Evolutionary conservation across 2,329 filamentous ascomycete genomes (phyloP), one percentile per base, ranked within the genome.

Genomic region (Epichloe bromicola): DNA sequence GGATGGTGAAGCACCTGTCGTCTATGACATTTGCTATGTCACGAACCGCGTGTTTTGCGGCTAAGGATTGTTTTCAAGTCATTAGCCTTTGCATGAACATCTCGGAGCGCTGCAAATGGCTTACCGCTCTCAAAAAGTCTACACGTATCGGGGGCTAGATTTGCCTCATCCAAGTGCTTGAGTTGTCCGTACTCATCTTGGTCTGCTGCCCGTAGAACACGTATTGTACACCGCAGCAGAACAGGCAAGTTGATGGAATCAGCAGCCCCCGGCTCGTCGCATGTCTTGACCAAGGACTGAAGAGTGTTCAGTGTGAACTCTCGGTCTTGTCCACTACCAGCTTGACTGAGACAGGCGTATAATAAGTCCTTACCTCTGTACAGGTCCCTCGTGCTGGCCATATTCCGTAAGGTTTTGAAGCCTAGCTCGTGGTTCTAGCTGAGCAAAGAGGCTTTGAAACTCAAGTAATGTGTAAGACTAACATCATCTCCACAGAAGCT

Each of bases 261-360:
- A 3, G 52, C 41, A 4, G 36, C 36, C 36, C 36, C 39, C 12
- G 55, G 57, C 6, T 48, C 43, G n/a, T 59, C 54, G 51, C 61
- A 61, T 5, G 53, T 62, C n/a, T 61, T 55, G 2, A 59, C 57
- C 3, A 70, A 56, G 8, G 64, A 62, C 34, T 65, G 65, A 34
- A 72, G 59, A 7, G 67, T 67, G 12, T 59, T 55, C 23, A 70
- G 52, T 0, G 82, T 78, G 55, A 83, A 79, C 0, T 70, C 55
- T 48, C 76, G 81, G 54, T 88, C 78, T 0, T 81, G 79, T 1
- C 71, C 70, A 55, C 80, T 72, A 47, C 89, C 82, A 3, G 88
- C 85, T 63, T 94, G 88, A 30, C 88, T 69, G 20, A 88, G 79
- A 58, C 89, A 95, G 1, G 88, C 86, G 56, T 90, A 88, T 1